phyloP scores from a whole-genome alignment of 345 rosid species.

The Geranium rotundifolium region DNA sequence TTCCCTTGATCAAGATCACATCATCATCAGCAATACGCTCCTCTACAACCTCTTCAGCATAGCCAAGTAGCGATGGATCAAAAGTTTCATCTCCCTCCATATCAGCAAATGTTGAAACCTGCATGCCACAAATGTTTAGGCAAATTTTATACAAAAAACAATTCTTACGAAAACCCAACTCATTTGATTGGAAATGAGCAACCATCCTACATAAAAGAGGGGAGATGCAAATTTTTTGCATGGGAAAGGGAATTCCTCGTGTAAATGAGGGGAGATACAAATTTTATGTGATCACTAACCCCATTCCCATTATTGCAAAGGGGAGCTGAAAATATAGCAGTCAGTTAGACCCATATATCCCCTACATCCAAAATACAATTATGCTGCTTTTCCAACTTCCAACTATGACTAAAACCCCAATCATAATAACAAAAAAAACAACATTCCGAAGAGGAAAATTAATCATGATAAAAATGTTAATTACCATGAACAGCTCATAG shows the following conservation, averaged over 20 bases:
- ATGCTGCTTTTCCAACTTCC: too few species aligned
- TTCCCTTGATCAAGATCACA: constrained; percentile 83
- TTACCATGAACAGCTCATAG: too few species aligned
- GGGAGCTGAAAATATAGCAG: too few species aligned
- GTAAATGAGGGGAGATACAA: too few species aligned
- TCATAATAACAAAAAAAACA: background rate
- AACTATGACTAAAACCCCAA: background rate
- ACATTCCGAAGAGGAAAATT: background rate
- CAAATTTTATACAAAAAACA: too few species aligned
- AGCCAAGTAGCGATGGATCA: constrained; percentile 71
- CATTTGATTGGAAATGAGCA: too few species aligned
- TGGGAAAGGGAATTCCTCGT: background rate
- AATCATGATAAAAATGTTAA: background rate
- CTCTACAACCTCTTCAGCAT: constrained; percentile 86
- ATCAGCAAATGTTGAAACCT: constrained; percentile 98
- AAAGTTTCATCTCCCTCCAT: constrained; percentile 99
- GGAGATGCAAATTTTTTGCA: too few species aligned
- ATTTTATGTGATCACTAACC: too few species aligned
- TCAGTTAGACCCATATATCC: too few species aligned
- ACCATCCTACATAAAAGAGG: too few species aligned
- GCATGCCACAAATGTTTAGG: constrained; percentile 4
- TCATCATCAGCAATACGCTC: constrained; percentile 95
- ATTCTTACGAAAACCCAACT: background rate
- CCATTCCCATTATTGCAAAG: too few species aligned
- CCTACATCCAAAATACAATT: too few species aligned